A percentile compares a stretch with the other conserved stretches of the same genome.
These are phyloP conservation scores for Ogataea sp. DNA, from an alignment of 805 yeast species.

Conservation along the genomic window DNA sequence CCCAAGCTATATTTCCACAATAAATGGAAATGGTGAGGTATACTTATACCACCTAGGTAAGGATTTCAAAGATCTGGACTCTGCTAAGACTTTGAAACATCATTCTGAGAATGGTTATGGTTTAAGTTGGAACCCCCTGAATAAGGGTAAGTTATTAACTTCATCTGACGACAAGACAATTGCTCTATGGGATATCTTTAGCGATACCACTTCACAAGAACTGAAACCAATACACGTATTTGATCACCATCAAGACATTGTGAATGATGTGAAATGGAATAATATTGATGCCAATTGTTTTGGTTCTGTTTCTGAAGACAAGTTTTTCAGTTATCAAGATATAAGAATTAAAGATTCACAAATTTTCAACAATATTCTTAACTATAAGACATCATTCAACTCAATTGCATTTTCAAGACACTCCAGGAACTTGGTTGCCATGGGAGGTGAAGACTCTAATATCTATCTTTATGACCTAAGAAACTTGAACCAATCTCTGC, in stretches of 20 bases:
- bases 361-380: conserved; percentile 15
- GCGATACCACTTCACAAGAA: neutral
- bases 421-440: conserved; percentile 51
- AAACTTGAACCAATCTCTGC: conserved; percentile 34
- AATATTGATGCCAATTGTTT: conserved; percentile 38
- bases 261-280: conserved; percentile 76
- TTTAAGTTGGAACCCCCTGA: conserved; percentile 50
- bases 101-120: conserved; percentile 72
- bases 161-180: conserved; percentile 60
- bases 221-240: conserved; percentile 23
- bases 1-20: conserved; percentile 48
- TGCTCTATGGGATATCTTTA: conserved; percentile 50
- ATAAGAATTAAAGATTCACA: conserved; percentile 27
- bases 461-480: conserved; percentile 61
- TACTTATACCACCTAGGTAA: conserved; percentile 37
- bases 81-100: conserved; percentile 31
- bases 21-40: conserved; percentile 59
- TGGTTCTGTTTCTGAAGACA: conserved; percentile 74
- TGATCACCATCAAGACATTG: conserved; percentile 44
- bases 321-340: conserved; percentile 46
- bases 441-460: conserved; percentile 64
- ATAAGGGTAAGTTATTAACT: conserved; percentile 44
- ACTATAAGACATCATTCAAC: conserved; percentile 39
- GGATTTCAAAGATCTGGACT: conserved; percentile 11
- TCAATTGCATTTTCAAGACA: conserved; percentile 59